These are phyloP conservation scores for Cytospora chrysosperma DNA, from an alignment of 2,329 filamentous ascomycete species.

Conservation along the genomic window DNA sequence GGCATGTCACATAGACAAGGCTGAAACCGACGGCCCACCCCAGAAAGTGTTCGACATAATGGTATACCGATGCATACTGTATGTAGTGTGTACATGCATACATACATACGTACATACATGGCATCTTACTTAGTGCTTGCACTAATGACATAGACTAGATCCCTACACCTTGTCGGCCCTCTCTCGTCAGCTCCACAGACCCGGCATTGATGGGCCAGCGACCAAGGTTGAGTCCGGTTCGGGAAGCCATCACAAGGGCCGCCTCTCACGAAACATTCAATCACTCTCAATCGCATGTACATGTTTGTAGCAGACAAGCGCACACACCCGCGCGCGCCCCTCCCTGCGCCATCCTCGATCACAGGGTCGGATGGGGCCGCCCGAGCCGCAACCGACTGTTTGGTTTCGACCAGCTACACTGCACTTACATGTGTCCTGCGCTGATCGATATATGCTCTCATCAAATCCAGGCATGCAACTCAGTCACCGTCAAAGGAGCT, in stretches of 20 bases:
- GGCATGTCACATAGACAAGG: not conserved
- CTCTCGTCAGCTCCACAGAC: not conserved
- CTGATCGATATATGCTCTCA: not conserved
- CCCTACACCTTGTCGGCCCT: no score
- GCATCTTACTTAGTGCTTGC: not conserved
- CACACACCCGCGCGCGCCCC: not conserved
- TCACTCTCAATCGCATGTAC: no score
- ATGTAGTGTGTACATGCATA: no score
- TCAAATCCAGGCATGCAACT: not conserved
- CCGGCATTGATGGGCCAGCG: not conserved
- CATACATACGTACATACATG: no score
- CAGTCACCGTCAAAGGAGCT: not conserved
- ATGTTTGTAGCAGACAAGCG: not conserved
- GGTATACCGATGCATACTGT: no score
- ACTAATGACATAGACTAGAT: not conserved
- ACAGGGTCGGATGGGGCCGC: not conserved
- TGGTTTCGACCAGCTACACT: not conserved
- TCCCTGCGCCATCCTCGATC: not conserved
- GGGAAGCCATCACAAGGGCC: not conserved
- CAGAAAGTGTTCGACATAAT: not conserved
- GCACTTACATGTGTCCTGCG: not conserved
- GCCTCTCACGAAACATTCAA: not conserved
- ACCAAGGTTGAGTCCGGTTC: not conserved
- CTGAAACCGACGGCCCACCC: not conserved
- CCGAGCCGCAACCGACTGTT: not conserved